These are phyloP conservation scores for Pythium graminicola DNA, from an alignment of 352 stramenopile species.

Conservation along the genomic window DNA sequence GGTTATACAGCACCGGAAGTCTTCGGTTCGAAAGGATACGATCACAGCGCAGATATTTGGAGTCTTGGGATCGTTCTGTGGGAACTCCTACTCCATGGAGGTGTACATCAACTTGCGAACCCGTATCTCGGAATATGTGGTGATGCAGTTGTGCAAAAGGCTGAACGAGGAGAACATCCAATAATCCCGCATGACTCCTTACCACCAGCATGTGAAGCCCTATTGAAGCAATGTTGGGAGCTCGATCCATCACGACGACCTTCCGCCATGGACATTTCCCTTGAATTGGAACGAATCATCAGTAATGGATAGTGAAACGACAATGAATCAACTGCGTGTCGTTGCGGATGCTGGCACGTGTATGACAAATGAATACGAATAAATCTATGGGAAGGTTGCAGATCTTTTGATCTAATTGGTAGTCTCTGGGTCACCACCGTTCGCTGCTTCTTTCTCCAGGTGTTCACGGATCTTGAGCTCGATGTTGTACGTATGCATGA, in stretches of 20 bases:
- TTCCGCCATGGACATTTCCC: neutral
- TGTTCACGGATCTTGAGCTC: slow-evolving; percentile 53
- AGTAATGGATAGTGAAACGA: neutral
- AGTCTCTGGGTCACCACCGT: slow-evolving; percentile 1
- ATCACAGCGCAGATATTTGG: slow-evolving; percentile 21
- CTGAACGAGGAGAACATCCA: slow-evolving; percentile 8
- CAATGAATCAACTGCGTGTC: neutral
- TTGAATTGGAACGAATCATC: neutral
- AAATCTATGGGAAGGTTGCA: slow-evolving; percentile 5
- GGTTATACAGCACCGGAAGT: slow-evolving; percentile 24
- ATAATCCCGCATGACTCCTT: neutral
- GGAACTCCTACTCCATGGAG: slow-evolving; percentile 13
- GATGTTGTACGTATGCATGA: slow-evolving; percentile 61
- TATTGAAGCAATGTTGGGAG: slow-evolving; percentile 14
- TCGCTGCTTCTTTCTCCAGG: slow-evolving; percentile 23
- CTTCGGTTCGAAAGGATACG: slow-evolving; percentile 16
- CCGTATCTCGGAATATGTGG: slow-evolving; percentile 10
- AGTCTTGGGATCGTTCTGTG: slow-evolving; percentile 20
- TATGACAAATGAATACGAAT: slow-evolving; percentile 3
- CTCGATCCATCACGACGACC: slow-evolving; percentile 11
- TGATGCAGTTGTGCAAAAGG: slow-evolving; percentile 14
- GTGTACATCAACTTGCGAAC: neutral
- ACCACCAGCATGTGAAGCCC: neutral
- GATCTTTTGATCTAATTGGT: slow-evolving; percentile 7
- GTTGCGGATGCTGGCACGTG: too few relatives aligned